Base-by-base conservation (phyloP, 2,329 filamentous ascomycete species). In the Pseudogymnoascus sp. region DNA sequence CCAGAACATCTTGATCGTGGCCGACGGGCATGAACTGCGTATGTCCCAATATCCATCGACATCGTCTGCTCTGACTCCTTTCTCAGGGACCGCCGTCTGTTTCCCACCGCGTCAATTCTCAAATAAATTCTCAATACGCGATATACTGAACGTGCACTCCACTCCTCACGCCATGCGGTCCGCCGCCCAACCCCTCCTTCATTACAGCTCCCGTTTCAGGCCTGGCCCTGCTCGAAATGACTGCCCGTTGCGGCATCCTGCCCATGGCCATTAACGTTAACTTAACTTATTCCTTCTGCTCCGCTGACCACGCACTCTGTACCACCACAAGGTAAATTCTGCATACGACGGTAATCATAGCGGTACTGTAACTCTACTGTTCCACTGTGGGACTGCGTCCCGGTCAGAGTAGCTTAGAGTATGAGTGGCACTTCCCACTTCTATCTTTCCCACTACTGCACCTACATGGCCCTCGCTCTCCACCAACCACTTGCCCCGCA, bases 401-500 rank as follows among this genome's bases (percentile, higher is more conserved):
- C 30, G n/a, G 41, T 6, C 23, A 30, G 41, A 52, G 41, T 28
- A 30, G 41, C 26, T 52, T 26, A 52, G 41, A 52, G 23, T 9
- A 30, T 26, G n/a, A 52, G 41, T 52, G 23, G 23, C 41, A 28
- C n/a, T 52, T 52, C 45, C 45, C 45, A 52, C 26, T 52, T 52
- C 45, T 30, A 12, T 52, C 45, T 30, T 30, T 52, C 45, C 41
- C 45, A 52, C 45, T 52, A 52, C 45, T 52, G 45, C 45, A 52
- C 45, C 45, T 52, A 18, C 23, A 52, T 52, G 41, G 41, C 41
- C 41, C 41, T 52, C 23, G 23, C 41, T 52, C 41, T 52, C 23
- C 23, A 52, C 41, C 41, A 52, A 52, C 45, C 45, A 52, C 45
- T 30, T 52, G 45, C 45, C 45, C 45, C 45, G 26, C 45, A 52